Evolutionary conservation across 768 basidiomycete species (phyloP).

Genomic region (Suillus subluteus): DNA sequence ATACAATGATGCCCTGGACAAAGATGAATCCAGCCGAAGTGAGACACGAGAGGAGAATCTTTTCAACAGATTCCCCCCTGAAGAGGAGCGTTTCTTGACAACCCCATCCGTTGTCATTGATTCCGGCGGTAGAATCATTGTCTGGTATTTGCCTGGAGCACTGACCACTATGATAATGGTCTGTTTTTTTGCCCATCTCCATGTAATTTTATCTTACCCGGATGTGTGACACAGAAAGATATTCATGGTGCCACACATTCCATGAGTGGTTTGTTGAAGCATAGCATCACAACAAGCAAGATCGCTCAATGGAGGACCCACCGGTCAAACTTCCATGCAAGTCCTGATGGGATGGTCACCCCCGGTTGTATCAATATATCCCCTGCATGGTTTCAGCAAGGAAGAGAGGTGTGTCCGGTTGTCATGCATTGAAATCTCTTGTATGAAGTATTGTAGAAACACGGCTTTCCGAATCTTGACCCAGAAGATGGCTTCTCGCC

Average conservation of each 20-base stretch:
- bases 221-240: not conserved
- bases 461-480: not conserved
- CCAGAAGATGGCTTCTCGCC: not conserved
- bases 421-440: not conserved
- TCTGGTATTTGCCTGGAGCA: slow-evolving; percentile 4
- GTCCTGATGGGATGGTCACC: not conserved
- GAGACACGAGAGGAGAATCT: not conserved
- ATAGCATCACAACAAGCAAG: not conserved
- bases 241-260: not conserved
- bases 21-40: not conserved
- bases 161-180: not conserved
- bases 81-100: not conserved
- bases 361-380: slow-evolving; percentile 3
- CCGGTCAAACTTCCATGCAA: not conserved
- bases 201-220: not conserved
- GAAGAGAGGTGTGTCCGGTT: not conserved
- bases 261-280: not conserved
- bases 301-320: not conserved
- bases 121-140: not conserved
- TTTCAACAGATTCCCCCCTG: not conserved
- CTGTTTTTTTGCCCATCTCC: not conserved
- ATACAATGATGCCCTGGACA: not conserved
- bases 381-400: slow-evolving; percentile 5
- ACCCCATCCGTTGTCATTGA: not conserved
- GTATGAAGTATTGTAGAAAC: not conserved